phyloP scores from a whole-genome alignment of 2,329 filamentous ascomycete genomes.

The Curvularia eragrostidis region DNA sequence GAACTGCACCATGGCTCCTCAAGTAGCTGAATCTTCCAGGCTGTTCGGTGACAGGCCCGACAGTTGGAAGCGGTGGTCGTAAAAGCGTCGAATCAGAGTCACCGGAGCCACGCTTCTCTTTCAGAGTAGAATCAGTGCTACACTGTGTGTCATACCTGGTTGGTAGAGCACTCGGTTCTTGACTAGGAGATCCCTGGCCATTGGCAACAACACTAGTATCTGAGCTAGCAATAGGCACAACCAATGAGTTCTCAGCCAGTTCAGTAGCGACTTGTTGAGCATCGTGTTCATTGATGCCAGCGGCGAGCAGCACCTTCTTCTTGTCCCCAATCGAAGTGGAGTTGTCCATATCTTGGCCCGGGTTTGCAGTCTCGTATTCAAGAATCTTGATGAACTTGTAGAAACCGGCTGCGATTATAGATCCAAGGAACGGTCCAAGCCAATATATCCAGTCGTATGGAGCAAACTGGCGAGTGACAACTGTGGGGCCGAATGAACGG shows the following conservation, averaged over 20 bases:
- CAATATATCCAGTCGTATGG: constrained; percentile 49
- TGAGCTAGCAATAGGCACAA: constrained; percentile 12
- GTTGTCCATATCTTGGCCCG: constrained; percentile 15
- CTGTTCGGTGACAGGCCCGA: not conserved
- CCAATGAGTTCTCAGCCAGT: not conserved
- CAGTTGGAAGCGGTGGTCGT: not conserved
- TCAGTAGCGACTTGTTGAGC: not conserved
- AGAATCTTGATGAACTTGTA: constrained; percentile 54
- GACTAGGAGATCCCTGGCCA: constrained; percentile 15
- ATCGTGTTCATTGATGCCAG: not conserved
- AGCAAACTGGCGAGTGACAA: constrained; percentile 48
- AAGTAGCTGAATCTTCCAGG: not conserved
- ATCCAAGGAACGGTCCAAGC: constrained; percentile 52
- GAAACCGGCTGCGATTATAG: constrained; percentile 55
- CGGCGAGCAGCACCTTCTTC: not conserved
- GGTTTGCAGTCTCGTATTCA: constrained; percentile 42
- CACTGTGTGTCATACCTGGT: not conserved
- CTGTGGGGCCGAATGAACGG: constrained; percentile 54
- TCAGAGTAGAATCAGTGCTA: not conserved
- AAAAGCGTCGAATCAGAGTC: not conserved
- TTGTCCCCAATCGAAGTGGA: not conserved
- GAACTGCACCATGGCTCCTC: not conserved
- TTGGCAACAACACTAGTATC: constrained; percentile 17
- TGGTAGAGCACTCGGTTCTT: not conserved
- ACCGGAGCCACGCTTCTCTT: not conserved